Evolutionary conservation across 2,329 filamentous ascomycete genomes (phyloP).

Genomic region (Colletotrichum cuscutae): DNA sequence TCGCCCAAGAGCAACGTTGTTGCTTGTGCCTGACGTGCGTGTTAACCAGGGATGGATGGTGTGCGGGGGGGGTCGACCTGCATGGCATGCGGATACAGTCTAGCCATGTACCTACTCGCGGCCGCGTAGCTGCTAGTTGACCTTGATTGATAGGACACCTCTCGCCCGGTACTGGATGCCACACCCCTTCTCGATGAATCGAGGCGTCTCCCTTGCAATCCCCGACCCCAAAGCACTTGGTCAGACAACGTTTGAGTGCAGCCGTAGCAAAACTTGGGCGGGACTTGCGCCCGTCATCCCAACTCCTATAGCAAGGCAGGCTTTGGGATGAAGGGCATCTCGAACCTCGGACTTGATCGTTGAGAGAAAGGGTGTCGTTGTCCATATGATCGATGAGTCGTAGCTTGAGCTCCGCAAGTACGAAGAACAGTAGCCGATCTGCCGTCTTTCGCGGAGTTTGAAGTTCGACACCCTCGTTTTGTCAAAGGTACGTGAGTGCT

Average conservation of each 20-base stretch:
- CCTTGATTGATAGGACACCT: background rate
- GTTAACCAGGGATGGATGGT: background rate
- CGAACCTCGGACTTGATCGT: background rate
- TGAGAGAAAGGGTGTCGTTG: conserved; percentile 4
- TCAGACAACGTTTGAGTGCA: background rate
- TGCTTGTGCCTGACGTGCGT: conserved; percentile 23
- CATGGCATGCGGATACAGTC: background rate
- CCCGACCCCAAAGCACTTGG: background rate
- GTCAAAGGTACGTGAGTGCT: conserved; percentile 25
- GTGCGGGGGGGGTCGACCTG: conserved; percentile 6
- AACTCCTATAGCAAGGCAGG: background rate
- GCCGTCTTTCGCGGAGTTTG: background rate
- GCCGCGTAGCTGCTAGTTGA: background rate
- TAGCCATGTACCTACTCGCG: conserved; percentile 1
- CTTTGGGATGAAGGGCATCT: background rate
- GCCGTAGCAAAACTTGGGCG: background rate
- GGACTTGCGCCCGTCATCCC: background rate
- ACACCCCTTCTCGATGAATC: background rate
- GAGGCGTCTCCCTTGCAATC: conserved; percentile 1
- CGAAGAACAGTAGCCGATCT: background rate
- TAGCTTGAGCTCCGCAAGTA: background rate
- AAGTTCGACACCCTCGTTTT: background rate
- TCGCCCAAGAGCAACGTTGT: background rate
- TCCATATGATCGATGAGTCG: conserved; percentile 28
- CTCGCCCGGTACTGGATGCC: background rate